Percentiles rank a stretch among this genome's conserved stretches.
Conservation (phyloP, 805 yeast genomes). For the Myxozyma neotropica region DNA sequence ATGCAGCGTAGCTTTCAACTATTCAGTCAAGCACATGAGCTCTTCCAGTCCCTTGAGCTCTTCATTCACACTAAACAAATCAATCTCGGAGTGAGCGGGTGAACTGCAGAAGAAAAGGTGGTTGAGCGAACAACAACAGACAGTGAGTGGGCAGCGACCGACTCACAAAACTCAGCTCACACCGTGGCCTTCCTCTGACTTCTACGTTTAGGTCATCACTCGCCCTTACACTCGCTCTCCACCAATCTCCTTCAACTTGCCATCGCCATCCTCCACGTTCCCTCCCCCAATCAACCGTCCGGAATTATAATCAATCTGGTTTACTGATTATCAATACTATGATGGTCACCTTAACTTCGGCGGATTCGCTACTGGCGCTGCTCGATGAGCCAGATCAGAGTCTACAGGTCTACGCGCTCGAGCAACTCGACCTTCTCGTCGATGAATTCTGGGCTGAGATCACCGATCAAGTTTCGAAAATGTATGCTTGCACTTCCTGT, state of each 20-base stretch:
- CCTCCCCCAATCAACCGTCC: neutral
- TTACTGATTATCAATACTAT: neutral
- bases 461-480: conserved; percentile 82
- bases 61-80: too few relatives aligned
- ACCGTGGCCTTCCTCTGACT: neutral
- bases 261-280: neutral
- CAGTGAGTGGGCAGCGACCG: too few relatives aligned
- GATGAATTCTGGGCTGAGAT: conserved; percentile 97
- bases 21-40: too few relatives aligned
- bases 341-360: conserved; percentile 58
- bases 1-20: too few relatives aligned
- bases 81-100: too few relatives aligned
- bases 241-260: neutral
- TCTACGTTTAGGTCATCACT: neutral
- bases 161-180: neutral
- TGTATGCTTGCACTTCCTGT: conserved; percentile 40
- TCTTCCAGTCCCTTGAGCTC: too few relatives aligned
- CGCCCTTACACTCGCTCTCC: neutral
- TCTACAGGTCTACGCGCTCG: conserved; percentile 81
- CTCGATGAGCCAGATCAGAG: conserved; percentile 77
- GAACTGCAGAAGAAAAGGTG: too few relatives aligned
- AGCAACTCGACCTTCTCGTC: conserved; percentile 76
- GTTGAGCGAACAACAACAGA: too few relatives aligned
- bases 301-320: neutral
- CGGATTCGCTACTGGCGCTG: conserved; percentile 89